These are phyloP conservation scores for Termitomyces sp. DNA, from an alignment of 768 basidiomycete genomes.

Conservation along the genomic window DNA sequence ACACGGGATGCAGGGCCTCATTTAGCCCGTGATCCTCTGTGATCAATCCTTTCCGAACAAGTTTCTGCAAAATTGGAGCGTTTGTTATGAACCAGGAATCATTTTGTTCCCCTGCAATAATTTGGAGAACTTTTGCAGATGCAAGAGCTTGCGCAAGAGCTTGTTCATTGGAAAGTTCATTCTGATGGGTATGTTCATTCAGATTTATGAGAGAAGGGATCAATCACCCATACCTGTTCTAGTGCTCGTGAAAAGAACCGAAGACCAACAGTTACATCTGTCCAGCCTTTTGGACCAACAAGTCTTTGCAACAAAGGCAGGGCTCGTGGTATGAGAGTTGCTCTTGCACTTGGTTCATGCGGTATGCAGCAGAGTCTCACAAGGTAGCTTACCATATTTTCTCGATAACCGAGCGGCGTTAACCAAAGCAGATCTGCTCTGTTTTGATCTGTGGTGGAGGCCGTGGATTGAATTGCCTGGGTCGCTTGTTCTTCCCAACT, in stretches of 20 bases:
- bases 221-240: constrained; percentile 54
- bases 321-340: constrained; percentile 55
- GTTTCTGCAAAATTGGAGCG: constrained; percentile 66
- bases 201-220: background rate
- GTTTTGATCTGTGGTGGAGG: constrained; percentile 16
- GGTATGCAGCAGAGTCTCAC: constrained; percentile 81
- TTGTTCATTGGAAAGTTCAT: constrained; percentile 64
- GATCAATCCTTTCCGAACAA: constrained; percentile 82
- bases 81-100: constrained; percentile 79
- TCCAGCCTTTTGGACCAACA: constrained; percentile 81
- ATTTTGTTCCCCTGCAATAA: constrained; percentile 77
- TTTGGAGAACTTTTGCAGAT: constrained; percentile 83
- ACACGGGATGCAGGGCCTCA: constrained; percentile 76
- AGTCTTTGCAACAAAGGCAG: constrained; percentile 69
- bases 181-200: constrained; percentile 35
- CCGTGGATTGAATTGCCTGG: constrained; percentile 17
- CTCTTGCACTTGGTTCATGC: constrained; percentile 46
- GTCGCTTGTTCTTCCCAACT: constrained; percentile 82
- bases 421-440: constrained; percentile 45
- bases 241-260: constrained; percentile 85
- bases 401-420: constrained; percentile 75
- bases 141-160: constrained; percentile 67
- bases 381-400: constrained; percentile 92
- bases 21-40: constrained; percentile 78
- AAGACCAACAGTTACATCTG: constrained; percentile 86